A percentile compares a stretch with the other conserved stretches of the same genome.
These are phyloP conservation scores for Hypoxylon sp. DNA, from an alignment of 2,329 filamentous ascomycete species.

Conservation along the genomic window DNA sequence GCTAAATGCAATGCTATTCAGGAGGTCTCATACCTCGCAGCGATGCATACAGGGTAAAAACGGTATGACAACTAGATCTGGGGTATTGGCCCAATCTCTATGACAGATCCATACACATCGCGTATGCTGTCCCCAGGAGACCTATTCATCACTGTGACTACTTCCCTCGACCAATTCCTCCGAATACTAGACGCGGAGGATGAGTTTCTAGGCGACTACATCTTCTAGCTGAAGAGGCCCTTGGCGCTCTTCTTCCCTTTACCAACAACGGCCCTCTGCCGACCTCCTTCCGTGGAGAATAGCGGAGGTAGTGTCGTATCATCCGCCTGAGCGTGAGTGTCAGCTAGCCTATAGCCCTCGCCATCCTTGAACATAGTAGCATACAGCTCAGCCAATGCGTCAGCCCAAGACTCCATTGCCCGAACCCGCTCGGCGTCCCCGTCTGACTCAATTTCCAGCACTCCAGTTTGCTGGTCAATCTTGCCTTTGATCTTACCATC, in stretches of 20 bases:
- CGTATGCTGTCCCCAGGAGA: not conserved
- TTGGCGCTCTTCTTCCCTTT: conserved; percentile 34
- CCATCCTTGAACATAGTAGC: conserved; percentile 80
- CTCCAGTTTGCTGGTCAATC: conserved; percentile 90
- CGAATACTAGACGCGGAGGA: not conserved
- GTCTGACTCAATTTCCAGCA: conserved; percentile 82
- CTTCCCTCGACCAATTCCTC: not conserved
- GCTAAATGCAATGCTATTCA: not conserved
- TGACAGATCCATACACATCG: not conserved
- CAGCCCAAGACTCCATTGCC: conserved; percentile 80
- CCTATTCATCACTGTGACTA: not conserved
- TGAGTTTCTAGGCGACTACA: not conserved
- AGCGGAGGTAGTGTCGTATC: conserved; percentile 30
- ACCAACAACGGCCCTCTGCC: conserved; percentile 11
- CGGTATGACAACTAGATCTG: not conserved
- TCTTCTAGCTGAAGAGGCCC: conserved; percentile 17
- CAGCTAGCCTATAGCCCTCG: conserved; percentile 47
- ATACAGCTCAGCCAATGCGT: conserved; percentile 78
- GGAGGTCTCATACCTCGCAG: conserved; percentile 3
- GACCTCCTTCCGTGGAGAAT: conserved; percentile 26
- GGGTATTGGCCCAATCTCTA: conserved; percentile 1
- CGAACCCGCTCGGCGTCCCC: conserved; percentile 81
- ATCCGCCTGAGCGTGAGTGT: conserved; percentile 40
- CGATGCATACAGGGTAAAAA: not conserved
- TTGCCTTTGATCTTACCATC: conserved; percentile 88